phyloP scores from a whole-genome alignment of 768 basidiomycete genomes.

The Gymnopilus dilepis region DNA sequence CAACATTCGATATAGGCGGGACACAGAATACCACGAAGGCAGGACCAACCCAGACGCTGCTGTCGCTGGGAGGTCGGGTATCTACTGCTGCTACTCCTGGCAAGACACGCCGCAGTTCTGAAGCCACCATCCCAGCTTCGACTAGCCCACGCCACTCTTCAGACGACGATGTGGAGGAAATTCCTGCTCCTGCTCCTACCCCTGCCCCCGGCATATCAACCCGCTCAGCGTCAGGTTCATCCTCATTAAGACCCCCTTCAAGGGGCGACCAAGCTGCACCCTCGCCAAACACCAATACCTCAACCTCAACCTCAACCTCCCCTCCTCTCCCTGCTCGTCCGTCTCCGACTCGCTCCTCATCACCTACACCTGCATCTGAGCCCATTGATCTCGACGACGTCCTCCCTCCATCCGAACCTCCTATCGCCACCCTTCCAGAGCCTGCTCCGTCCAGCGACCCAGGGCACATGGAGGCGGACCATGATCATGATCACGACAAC shows the following conservation, averaged over 20 bases:
- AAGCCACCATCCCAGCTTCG: not conserved
- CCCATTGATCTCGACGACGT: not conserved
- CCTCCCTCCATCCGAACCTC: not conserved
- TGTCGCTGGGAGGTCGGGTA: too few species aligned
- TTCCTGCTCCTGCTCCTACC: not conserved
- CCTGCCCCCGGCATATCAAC: too few species aligned
- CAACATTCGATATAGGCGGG: slow-evolving; percentile 64
- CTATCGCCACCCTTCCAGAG: not conserved
- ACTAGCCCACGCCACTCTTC: not conserved
- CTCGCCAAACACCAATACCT: not conserved
- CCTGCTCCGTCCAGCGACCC: not conserved
- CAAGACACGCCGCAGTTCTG: too few species aligned
- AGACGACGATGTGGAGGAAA: not conserved
- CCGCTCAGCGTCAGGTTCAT: too few species aligned
- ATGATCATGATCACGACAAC: too few species aligned
- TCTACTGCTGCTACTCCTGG: too few species aligned
- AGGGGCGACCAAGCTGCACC: not conserved
- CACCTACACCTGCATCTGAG: not conserved
- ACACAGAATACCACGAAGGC: slow-evolving; percentile 26
- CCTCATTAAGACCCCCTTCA: too few species aligned
- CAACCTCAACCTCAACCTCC: not conserved
- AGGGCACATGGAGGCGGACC: too few species aligned
- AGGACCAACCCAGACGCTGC: slow-evolving; percentile 25
- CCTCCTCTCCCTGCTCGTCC: too few species aligned
- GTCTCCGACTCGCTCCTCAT: too few species aligned